These are phyloP conservation scores for Thielaviopsis musarum DNA, from an alignment of 2,329 filamentous ascomycete species.

Conservation along the genomic window DNA sequence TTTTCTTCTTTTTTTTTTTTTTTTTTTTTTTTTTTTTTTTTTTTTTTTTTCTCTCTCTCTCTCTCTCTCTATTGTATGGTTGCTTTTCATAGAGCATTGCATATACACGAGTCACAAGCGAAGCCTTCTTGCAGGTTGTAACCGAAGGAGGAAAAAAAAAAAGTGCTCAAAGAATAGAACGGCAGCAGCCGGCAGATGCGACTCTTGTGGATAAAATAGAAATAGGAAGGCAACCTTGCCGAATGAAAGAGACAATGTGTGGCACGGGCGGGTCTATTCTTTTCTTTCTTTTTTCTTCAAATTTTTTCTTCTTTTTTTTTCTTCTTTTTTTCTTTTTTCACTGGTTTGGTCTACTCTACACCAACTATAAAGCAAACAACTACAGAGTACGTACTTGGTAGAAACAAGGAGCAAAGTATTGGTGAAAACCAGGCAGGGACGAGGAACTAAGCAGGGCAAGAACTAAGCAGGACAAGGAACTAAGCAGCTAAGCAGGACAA, in stretches of 20 bases:
- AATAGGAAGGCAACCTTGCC: background rate
- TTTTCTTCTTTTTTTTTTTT: background rate
- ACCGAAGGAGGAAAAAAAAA: background rate
- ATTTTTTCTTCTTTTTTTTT: background rate
- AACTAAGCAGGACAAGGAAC: no score
- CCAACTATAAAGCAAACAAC: no score
- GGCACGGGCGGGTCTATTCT: no score
- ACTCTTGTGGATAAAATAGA: background rate
- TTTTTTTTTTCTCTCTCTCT: background rate
- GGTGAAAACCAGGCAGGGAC: no score
- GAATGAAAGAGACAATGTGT: background rate
- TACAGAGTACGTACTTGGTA: no score
- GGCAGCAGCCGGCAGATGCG: no score
- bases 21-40: conserved; percentile 4
- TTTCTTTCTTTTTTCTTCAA: background rate
- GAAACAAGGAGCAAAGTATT: no score
- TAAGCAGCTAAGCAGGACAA: no score
- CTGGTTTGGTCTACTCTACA: no score
- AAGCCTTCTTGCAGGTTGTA: background rate
- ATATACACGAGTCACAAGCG: background rate
- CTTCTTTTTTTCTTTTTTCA: background rate
- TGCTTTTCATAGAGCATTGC: no score
- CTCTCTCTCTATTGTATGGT: no score
- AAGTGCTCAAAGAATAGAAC: background rate
- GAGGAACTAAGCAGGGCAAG: no score